A percentile compares a stretch with the other conserved stretches of the same genome.
phyloP scores from a whole-genome alignment of 257 asterid genomes.

The Petunia secreta region DNA sequence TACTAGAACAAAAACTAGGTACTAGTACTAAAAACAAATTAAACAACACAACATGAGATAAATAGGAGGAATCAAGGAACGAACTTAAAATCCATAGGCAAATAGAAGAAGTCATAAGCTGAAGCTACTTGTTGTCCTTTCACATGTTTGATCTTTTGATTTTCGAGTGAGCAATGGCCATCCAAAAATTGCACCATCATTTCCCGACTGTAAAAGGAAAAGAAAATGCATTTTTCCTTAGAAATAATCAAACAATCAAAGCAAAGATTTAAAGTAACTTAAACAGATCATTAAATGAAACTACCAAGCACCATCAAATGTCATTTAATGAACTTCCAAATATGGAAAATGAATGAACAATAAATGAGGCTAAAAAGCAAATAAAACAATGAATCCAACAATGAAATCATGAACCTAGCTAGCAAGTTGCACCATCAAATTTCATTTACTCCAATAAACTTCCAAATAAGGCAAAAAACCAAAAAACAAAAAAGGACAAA shows the following conservation, averaged over 20 bases:
- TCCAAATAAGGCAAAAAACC: neutral
- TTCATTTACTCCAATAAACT: too few species aligned
- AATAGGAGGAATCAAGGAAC: neutral
- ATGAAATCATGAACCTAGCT: neutral
- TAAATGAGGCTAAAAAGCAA: neutral
- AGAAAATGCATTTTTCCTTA: too few species aligned
- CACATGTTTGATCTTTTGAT: slow-evolving; percentile 27
- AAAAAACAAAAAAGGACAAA: too few species aligned
- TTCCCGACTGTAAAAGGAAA: slow-evolving; percentile 41
- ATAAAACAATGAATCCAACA: neutral
- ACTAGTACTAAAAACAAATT: neutral
- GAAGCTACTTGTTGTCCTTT: neutral
- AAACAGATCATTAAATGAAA: neutral
- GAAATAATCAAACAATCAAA: too few species aligned
- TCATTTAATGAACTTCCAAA: neutral
- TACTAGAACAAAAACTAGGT: neutral
- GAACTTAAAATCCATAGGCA: slow-evolving; percentile 71
- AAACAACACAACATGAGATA: neutral
- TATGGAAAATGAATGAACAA: too few species aligned
- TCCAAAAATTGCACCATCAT: slow-evolving; percentile 49
- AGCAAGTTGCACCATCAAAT: neutral
- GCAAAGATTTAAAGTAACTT: too few species aligned
- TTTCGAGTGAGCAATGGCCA: slow-evolving; percentile 46
- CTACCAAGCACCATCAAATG: neutral
- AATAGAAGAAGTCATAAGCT: slow-evolving; percentile 70